A percentile compares a stretch with the other conserved stretches of the same genome.
Evolutionary conservation across 2,329 filamentous ascomycete genomes (phyloP).

Genomic region (Ilyonectria mors-panacis): DNA sequence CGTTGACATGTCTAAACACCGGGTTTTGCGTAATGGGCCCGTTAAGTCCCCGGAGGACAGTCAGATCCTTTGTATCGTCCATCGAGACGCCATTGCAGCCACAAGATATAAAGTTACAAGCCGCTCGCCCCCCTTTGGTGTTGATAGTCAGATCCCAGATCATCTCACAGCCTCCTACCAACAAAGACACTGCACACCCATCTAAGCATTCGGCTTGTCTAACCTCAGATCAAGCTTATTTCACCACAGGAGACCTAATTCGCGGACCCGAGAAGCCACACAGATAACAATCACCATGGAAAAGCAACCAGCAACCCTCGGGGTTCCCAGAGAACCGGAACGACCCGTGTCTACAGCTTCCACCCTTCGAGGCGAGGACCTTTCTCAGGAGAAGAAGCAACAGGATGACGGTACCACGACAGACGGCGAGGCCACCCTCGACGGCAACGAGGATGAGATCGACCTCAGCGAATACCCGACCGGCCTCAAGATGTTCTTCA

Average conservation of each 20-base stretch:
- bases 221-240: conserved; percentile 35
- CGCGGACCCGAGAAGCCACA: conserved; percentile 1
- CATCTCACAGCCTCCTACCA: conserved; percentile 24
- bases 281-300: conserved; percentile 31
- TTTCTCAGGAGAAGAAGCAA: conserved; percentile 44
- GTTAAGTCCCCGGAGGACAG: conserved; percentile 39
- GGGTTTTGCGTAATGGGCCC: conserved; percentile 40
- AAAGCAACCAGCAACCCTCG: conserved; percentile 36
- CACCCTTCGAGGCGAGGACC: conserved; percentile 49
- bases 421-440: conserved; percentile 39
- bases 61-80: conserved; percentile 23
- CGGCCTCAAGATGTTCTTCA: conserved; percentile 57
- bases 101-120: conserved; percentile 40
- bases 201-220: background rate
- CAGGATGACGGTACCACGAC: conserved; percentile 40
- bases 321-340: conserved; percentile 41
- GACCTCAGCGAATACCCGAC: conserved; percentile 56
- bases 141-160: conserved; percentile 26
- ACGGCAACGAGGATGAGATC: conserved; percentile 34
- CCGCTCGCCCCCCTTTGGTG: conserved; percentile 20
- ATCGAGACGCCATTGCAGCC: conserved; percentile 6
- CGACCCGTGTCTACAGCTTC: conserved; percentile 49
- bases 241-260: background rate
- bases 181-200: conserved; percentile 11
- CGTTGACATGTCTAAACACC: conserved; percentile 23